Conservation (phyloP, 257 asterid genomes). For the Przewalskia tangutica region DNA sequence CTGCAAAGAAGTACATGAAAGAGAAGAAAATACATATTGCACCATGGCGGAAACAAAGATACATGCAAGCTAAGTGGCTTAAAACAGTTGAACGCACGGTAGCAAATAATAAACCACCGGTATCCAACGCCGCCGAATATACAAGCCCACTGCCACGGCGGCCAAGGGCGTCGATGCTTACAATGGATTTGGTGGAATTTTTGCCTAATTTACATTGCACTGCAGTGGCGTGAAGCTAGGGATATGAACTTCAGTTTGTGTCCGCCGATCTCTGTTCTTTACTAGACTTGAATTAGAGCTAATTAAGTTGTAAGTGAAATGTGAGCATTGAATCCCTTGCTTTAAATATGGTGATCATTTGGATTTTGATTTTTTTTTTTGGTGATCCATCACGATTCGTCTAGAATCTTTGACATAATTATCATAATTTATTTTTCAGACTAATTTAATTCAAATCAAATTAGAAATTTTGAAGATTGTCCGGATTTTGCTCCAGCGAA, state of each 20-base stretch:
- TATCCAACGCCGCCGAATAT: conserved; percentile 10
- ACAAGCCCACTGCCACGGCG: conserved; percentile 41
- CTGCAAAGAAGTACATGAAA: conserved; percentile 78
- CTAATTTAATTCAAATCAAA: too few species aligned
- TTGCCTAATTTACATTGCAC: conserved; percentile 37
- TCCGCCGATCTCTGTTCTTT: not conserved
- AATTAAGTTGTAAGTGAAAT: not conserved
- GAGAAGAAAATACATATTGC: conserved; percentile 83
- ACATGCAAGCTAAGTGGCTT: conserved; percentile 96
- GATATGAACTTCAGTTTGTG: not conserved
- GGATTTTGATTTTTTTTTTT: too few species aligned
- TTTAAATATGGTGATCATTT: too few species aligned
- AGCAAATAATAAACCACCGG: conserved; percentile 14
- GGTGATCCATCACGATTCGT: too few species aligned
- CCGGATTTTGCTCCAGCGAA: too few species aligned
- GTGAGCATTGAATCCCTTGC: not conserved
- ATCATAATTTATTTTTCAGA: too few species aligned
- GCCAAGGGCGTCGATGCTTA: conserved; percentile 63
- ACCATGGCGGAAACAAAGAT: conserved; percentile 84
- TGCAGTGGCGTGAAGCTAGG: conserved; percentile 36
- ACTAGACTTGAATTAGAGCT: not conserved
- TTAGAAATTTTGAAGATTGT: too few species aligned
- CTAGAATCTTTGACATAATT: too few species aligned
- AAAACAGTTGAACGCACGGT: conserved; percentile 33
- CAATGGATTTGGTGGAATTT: conserved; percentile 50